Evolutionary conservation across 768 basidiomycete species (phyloP).

Genomic region (Boletus huronensis): DNA sequence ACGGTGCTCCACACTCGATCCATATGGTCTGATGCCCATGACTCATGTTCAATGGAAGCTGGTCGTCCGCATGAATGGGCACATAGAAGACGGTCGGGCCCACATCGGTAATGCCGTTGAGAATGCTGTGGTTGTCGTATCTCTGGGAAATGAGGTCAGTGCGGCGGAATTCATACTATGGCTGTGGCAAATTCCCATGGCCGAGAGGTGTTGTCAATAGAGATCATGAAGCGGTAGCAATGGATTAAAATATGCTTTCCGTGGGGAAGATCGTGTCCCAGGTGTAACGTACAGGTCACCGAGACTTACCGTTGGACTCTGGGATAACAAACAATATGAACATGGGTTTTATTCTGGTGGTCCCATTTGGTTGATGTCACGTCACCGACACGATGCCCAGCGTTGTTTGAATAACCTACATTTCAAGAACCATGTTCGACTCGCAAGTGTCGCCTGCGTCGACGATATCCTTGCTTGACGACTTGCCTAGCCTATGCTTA

Average conservation of each 20-base stretch:
- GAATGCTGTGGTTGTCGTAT: conserved; percentile 32
- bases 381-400: background rate
- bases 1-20: no score
- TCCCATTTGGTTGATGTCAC: background rate
- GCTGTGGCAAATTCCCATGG: conserved; percentile 23
- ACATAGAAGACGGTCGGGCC: conserved; percentile 50
- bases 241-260: conserved; percentile 27
- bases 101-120: conserved; percentile 41
- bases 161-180: conserved; percentile 55
- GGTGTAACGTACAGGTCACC: conserved; percentile 38
- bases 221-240: conserved; percentile 29
- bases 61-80: conserved; percentile 40
- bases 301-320: background rate
- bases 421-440: no score
- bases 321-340: background rate
- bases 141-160: conserved; percentile 56
- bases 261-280: conserved; percentile 40
- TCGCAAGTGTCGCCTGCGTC: background rate
- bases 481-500: no score
- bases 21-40: conserved; percentile 53
- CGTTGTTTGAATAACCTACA: no score
- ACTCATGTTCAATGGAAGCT: conserved; percentile 51
- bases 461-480: background rate
- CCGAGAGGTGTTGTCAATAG: conserved; percentile 58
- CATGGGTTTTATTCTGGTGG: background rate